Evolutionary conservation across 768 basidiomycete species (phyloP).

Genomic region (Russula abietina): DNA sequence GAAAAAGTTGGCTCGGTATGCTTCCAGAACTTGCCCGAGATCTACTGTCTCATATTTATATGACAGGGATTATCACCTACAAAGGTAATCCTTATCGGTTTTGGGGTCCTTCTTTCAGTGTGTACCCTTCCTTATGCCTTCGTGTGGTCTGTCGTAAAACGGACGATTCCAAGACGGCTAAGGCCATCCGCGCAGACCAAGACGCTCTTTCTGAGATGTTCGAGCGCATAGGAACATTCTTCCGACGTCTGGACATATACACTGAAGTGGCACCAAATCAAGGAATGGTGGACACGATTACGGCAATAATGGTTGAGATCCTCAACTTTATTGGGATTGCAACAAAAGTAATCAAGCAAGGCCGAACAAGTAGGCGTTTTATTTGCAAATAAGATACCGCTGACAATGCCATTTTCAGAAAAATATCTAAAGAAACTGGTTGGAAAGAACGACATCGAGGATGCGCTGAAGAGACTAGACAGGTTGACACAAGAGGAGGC

Average conservation of each 20-base stretch:
- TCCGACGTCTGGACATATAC: background rate
- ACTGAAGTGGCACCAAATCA: background rate
- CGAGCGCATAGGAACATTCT: background rate
- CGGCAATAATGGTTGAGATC: background rate
- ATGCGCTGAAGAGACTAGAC: background rate
- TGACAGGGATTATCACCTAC: background rate
- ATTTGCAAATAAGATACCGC: no score
- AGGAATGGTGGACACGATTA: background rate
- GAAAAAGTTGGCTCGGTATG: background rate
- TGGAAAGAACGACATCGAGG: background rate
- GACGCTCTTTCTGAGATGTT: background rate
- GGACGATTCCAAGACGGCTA: background rate
- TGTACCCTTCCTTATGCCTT: background rate
- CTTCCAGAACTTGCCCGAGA: background rate
- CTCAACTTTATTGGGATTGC: background rate
- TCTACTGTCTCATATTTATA: background rate
- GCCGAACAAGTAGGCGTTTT: background rate
- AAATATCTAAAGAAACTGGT: background rate
- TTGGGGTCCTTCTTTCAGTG: background rate
- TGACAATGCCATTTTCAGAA: background rate
- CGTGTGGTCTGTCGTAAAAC: background rate
- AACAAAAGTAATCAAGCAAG: background rate
- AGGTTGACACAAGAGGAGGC: background rate
- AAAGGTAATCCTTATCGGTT: background rate
- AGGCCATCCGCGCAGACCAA: background rate